Evolutionary conservation across 169 alveolate genomes (phyloP).

Genomic region (Plasmodium blacklocki): DNA sequence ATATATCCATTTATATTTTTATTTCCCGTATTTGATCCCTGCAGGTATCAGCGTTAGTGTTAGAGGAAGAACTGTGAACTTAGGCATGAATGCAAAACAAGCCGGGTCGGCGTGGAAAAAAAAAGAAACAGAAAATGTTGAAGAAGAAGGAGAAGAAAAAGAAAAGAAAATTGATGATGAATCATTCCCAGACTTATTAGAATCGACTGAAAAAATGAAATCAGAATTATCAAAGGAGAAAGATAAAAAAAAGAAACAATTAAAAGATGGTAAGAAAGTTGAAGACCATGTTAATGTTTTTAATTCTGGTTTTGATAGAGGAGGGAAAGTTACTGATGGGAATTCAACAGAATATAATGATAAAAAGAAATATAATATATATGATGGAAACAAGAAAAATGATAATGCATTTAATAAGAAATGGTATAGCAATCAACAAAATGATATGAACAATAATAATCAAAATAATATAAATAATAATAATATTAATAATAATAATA

Average conservation of each 20-base stretch:
- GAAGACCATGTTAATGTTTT: slow-evolving; percentile 19
- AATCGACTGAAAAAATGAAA: slow-evolving; percentile 74
- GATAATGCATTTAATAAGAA: slow-evolving; percentile 23
- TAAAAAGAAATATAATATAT: slow-evolving; percentile 42
- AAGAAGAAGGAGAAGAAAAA: slow-evolving; percentile 57
- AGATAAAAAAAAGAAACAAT: slow-evolving; percentile 65
- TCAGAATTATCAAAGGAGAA: slow-evolving; percentile 52
- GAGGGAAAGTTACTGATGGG: neutral
- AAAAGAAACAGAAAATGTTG: slow-evolving; percentile 36
- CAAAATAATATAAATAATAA: neutral
- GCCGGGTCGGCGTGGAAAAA: slow-evolving; percentile 70
- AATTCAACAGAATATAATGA: slow-evolving; percentile 8
- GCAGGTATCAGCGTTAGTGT: slow-evolving; percentile 69
- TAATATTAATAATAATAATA: slow-evolving; percentile 10
- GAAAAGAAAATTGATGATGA: slow-evolving; percentile 72
- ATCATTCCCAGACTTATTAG: slow-evolving; percentile 67
- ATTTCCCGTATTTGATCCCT: neutral
- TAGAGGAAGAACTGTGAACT: slow-evolving; percentile 64
- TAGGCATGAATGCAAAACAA: slow-evolving; percentile 39
- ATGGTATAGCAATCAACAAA: slow-evolving; percentile 27
- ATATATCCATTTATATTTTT: neutral
- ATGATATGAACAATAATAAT: slow-evolving; percentile 26
- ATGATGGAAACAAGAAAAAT: slow-evolving; percentile 41
- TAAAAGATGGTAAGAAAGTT: slow-evolving; percentile 38
- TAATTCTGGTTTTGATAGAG: slow-evolving; percentile 21